Evolutionary conservation across 2,329 filamentous ascomycete species (phyloP), one percentile per base, ranked within the genome.

Genomic region (Cryoendolithus antarcticus): DNA sequence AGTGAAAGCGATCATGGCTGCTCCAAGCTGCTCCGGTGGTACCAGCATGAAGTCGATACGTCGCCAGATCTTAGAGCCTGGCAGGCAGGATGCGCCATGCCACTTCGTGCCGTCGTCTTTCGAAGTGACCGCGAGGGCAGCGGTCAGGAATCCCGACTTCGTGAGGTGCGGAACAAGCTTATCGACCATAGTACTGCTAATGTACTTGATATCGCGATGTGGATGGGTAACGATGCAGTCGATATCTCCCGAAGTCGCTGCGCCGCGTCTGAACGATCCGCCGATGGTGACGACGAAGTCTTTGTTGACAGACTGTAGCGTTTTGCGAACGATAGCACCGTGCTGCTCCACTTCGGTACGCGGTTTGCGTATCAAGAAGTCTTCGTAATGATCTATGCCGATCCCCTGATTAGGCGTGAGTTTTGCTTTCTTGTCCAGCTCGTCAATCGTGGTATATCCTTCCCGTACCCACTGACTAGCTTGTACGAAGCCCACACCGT

Each of bases 1-100:
- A 0, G 89, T 95, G 54, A 95, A 96, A 56, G 95, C 95, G n/a
- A 95, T 72, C 44, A 95, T 58, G 0, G 88, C 86, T 0, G 84
- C 88, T 1, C 89, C 89, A 37, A 86, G 70, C 59, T 94, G 80
- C 2, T 73, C 67, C 49, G 78, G 77, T 0, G 88, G 86, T 1
- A 94, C 88, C 3, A 93, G 71, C 1, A 95, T 65, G 12, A 95
- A 72, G 55, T 95, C 88, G 44, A 95, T 80, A 2, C 86, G 74
- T 6, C 86, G 72, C 86, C 86, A 94, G 1, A 73, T 57, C 0
- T 65, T 65, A 4, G 62, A 58, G n/a, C 49, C 43, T 0, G 83
- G 81, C 0, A 93, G 65, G 8, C 78, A 74, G 30, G 82, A 91
- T 37, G 82, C 88, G 3, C 89, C 88, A 48, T 93, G 84, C 85